Base-by-base conservation (phyloP, 495 filamentous ascomycete species). In the Penicillium paxilli region DNA sequence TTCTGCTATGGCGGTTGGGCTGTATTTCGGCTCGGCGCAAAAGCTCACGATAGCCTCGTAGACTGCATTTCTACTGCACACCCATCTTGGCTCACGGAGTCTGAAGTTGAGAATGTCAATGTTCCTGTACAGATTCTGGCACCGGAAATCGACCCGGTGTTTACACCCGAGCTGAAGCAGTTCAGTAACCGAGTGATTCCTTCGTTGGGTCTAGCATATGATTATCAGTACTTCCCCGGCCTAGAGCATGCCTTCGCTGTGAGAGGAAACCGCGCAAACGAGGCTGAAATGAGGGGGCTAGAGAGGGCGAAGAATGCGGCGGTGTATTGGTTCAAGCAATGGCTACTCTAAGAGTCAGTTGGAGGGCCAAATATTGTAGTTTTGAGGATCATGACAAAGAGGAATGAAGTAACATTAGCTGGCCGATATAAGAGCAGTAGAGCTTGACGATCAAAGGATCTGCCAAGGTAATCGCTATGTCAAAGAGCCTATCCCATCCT, bases 1-100 rank as follows among this genome's bases (percentile, higher is more conserved):
- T 86, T 77, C 63, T 87, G 85, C 70, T 87, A 72, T 45, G 83
- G 83, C 46, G 83, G 80, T 1, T 85, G 82, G 82, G 82, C 74
- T 0, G 55, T 55, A 12, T 63, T 63, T 44, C 59, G 59, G 17
- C 25, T 63, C 10, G 59, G 59, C 1, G 55, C 48, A 4, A 63
- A 51, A 5, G 67, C 62, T 2, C 69, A 71, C 37, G 23, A 54
- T 6, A 33, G 24, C 1, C 62, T 87, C n/a, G 73, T 88, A n/a
- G 81, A 86, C 55, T 75, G 66, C 45, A 70, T 86, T 24, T 72
- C 76, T 0, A 71, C 67, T 4, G 83, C 70, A 1, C 84, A 87
- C 64, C 84, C 84, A 1, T 78, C 72, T 8, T 58, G 73, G 19
- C 47, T 83, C 12, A 72, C 63, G 0, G 65, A 76, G 49, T 56